Evolutionary conservation across 352 stramenopile species (phyloP).

Genomic region (Phytopythium chamaehyphon): DNA sequence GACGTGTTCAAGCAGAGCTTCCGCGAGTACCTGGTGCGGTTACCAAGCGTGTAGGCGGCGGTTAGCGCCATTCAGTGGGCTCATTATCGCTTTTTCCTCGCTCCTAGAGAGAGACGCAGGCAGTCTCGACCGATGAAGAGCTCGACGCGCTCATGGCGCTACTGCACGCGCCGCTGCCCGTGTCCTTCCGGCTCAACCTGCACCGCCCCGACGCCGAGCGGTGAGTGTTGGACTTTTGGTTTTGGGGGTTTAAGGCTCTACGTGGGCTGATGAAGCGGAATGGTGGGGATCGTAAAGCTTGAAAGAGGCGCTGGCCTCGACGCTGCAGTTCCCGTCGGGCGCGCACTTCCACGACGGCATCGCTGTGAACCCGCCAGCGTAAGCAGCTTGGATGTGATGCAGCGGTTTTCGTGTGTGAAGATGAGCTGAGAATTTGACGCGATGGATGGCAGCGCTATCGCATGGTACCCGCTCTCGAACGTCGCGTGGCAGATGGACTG

Average conservation of each 20-base stretch:
- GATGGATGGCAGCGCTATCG: conserved; percentile 51
- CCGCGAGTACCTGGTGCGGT: conserved; percentile 56
- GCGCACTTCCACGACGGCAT: conserved; percentile 48
- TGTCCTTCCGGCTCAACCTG: conserved; percentile 82
- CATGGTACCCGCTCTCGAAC: conserved; percentile 75
- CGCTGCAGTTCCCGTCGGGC: conserved; percentile 53
- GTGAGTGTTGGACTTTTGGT: no score
- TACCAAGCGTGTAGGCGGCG: not conserved
- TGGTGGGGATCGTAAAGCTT: no score
- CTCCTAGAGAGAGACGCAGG: conserved; percentile 48
- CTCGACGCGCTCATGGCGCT: conserved; percentile 63
- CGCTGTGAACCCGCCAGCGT: conserved; percentile 66
- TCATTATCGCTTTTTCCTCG: not conserved
- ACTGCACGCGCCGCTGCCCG: conserved; percentile 69
- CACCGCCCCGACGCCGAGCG: conserved; percentile 51
- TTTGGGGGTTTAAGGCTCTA: no score
- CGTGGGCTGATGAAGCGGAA: no score
- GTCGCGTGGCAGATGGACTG: conserved; percentile 84
- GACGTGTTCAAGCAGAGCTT: conserved; percentile 84
- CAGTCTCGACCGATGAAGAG: conserved; percentile 44
- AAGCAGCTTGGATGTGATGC: no score
- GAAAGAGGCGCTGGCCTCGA: conserved; percentile 39
- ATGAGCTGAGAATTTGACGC: no score
- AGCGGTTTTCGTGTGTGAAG: no score
- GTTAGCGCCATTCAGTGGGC: no score